Evolutionary conservation across 768 basidiomycete species (phyloP).

Genomic region (Trametes villosa): DNA sequence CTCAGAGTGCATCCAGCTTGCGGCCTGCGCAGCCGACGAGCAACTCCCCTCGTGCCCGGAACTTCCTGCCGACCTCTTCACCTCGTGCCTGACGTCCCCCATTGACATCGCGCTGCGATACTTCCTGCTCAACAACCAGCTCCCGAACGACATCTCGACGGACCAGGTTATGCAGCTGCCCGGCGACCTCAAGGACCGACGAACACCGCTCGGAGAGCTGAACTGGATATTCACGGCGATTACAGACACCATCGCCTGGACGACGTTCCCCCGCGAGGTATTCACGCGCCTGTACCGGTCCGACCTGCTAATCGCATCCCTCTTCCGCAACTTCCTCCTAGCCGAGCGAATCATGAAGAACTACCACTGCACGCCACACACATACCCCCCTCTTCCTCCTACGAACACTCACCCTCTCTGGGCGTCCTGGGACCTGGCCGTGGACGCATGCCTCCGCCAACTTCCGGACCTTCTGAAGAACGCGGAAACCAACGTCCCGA

Average conservation of each 20-base stretch:
- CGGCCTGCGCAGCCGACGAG: conserved; percentile 91
- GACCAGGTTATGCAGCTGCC: conserved; percentile 96
- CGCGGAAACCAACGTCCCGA: conserved; percentile 24
- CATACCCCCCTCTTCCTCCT: conserved; percentile 86
- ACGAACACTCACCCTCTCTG: conserved; percentile 98
- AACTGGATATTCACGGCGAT: conserved; percentile 99
- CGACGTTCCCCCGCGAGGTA: conserved; percentile 89
- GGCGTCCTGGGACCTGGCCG: conserved; percentile 97
- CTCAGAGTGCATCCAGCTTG: conserved; percentile 90
- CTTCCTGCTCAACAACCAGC: conserved; percentile 88
- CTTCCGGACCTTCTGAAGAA: conserved; percentile 77
- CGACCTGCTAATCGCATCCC: conserved; percentile 92
- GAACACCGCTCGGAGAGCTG: conserved; percentile 96
- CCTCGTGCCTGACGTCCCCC: conserved; percentile 95
- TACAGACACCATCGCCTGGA: conserved; percentile 99
- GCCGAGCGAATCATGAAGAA: conserved; percentile 98
- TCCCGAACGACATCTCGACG: conserved; percentile 76
- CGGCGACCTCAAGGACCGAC: conserved; percentile 94
- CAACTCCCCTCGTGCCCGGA: conserved; percentile 94
- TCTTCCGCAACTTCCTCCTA: conserved; percentile 96
- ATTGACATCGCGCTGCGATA: conserved; percentile 97
- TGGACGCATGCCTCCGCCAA: conserved; percentile 92
- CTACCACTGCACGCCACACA: conserved; percentile 96
- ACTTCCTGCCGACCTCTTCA: conserved; percentile 96
- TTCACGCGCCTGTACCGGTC: conserved; percentile 95